Conservation (phyloP, 768 basidiomycete species). For the Steccherinum ochraceum region DNA sequence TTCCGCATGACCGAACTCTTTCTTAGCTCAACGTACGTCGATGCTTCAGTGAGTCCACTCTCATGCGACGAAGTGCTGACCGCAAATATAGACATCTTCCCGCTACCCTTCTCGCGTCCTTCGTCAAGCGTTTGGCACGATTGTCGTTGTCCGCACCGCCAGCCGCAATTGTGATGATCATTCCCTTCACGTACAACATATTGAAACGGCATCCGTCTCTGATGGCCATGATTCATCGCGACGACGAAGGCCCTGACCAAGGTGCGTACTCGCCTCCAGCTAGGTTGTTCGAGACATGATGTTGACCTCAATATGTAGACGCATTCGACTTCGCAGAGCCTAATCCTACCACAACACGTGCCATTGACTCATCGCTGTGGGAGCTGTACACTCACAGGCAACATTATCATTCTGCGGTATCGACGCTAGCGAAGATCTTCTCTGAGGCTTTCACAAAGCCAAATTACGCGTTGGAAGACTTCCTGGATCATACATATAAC, state of each 20-base stretch:
- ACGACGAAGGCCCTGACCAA: conserved; percentile 27
- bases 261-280: conserved; percentile 22
- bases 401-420: conserved; percentile 85
- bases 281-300: background rate
- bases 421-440: conserved; percentile 83
- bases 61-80: conserved; percentile 2
- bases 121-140: conserved; percentile 85
- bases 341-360: conserved; percentile 73
- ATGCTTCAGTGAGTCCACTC: background rate
- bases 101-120: conserved; percentile 86
- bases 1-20: conserved; percentile 91
- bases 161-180: conserved; percentile 81
- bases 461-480: conserved; percentile 87
- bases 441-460: conserved; percentile 93
- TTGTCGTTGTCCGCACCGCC: conserved; percentile 84
- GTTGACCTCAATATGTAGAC: conserved; percentile 32
- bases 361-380: conserved; percentile 88
- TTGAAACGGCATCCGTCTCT: conserved; percentile 87
- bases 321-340: conserved; percentile 61
- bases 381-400: conserved; percentile 73
- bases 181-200: conserved; percentile 93
- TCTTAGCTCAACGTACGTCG: conserved; percentile 80
- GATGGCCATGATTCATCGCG: conserved; percentile 89
- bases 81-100: conserved; percentile 66
- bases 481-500: conserved; percentile 87